A percentile compares a stretch with the other conserved stretches of the same genome.
Conservation (phyloP, 108 stramenopile species). For the Parietichytrium sp. region DNA sequence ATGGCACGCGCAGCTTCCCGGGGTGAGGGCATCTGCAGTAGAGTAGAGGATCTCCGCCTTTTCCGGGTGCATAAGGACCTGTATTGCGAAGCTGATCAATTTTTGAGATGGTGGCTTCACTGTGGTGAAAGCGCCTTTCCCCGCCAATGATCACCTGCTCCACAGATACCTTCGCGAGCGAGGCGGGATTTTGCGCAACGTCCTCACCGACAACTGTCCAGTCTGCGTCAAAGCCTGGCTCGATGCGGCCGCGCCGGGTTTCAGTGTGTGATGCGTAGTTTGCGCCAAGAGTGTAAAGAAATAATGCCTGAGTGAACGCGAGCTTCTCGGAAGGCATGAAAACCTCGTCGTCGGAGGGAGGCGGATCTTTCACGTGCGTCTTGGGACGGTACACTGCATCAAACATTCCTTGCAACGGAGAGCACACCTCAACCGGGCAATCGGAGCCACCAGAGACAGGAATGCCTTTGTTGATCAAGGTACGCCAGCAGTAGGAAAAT, state of each 20-base stretch:
- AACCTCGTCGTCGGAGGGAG: neutral
- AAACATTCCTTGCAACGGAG: slow-evolving; percentile 11
- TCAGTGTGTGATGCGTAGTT: neutral
- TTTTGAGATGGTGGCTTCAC: too few species aligned
- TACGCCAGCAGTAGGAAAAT: neutral
- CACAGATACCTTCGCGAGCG: neutral
- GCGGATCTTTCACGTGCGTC: neutral
- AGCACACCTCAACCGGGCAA: neutral
- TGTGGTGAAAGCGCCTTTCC: too few species aligned
- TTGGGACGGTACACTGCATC: slow-evolving; percentile 12
- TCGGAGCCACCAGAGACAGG: slow-evolving; percentile 6
- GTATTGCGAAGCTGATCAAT: too few species aligned
- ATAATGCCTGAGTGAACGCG: neutral
- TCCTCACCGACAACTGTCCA: slow-evolving; percentile 1
- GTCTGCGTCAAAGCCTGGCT: neutral
- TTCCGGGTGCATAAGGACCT: too few species aligned
- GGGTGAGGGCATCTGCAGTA: too few species aligned
- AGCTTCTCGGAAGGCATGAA: neutral
- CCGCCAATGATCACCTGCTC: neutral
- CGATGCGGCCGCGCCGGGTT: neutral
- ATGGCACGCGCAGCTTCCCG: too few species aligned
- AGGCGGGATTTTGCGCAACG: neutral
- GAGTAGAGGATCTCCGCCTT: too few species aligned
- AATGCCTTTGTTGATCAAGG: neutral
- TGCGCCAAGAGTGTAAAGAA: slow-evolving; percentile 1